Base-by-base conservation (phyloP, 2,329 filamentous ascomycete genomes). In the Talaromyces amestolkiae region DNA sequence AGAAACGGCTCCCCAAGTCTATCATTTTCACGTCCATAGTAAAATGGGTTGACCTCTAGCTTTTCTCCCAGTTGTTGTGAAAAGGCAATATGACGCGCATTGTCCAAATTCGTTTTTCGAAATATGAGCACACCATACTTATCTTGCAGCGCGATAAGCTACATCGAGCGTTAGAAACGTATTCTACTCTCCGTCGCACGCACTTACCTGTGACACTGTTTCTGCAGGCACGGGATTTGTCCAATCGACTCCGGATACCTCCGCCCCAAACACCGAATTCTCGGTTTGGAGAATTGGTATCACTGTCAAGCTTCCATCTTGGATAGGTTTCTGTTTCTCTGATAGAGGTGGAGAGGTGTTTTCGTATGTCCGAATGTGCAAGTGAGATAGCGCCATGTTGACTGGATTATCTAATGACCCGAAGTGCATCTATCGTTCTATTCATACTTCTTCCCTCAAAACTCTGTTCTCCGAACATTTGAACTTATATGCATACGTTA, bases 31-130 rank as follows among this genome's bases (percentile, higher is more conserved):
- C 68, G 65, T 10, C 70, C 68, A 47, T 68, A 69, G 51, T 67
- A 73, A n/a, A 72, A 72, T 7, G 72, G 72, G 37, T 73, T 73
- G 45, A 70, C 68, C 64, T 74, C 73, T 4, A 72, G 49, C 22
- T 68, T 65, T 8, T 70, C 65, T 8, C 71, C 71, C 3, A 72
- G 59, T 60, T 72, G 69, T 24, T 69, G 64, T 3, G 70, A 70
- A 54, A 72, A 72, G 5, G 68, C 67, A 53, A 72, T 71, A 41
- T 72, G 71, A 3, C 69, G 67, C 4, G 60, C 65, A 58, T 72
- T 72, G 51, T 71, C 68, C 15, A 72, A 59, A 2, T 67, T 69
- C 0, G 71, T 72, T 37, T 68, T 56, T 35, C 70, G 67, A 65
- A 72, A 72, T 27, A 72, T 68, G 35, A 72, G 58, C 13, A 72